Percentiles rank a stretch among this genome's conserved stretches.
Conservation (phyloP, 1,139 yeast genomes). For the Lodderomyces oxycetoniae region DNA sequence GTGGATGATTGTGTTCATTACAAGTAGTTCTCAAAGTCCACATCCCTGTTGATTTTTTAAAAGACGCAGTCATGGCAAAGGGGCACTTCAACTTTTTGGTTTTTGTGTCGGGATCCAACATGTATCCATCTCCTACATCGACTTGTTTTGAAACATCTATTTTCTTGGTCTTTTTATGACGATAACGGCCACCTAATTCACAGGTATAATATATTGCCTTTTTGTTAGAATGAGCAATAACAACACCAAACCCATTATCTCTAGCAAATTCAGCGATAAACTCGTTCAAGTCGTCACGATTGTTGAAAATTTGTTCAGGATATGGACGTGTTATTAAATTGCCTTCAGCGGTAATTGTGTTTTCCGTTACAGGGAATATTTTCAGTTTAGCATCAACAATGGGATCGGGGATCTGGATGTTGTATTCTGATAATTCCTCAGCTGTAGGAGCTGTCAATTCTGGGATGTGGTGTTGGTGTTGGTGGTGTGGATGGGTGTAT, state of each 20-base stretch:
- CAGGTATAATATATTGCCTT: conserved; percentile 61
- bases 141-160: conserved; percentile 21
- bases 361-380: conserved; percentile 44
- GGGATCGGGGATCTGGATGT: conserved; percentile 48
- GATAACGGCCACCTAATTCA: conserved; percentile 54
- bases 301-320: conserved; percentile 50
- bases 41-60: conserved; percentile 43
- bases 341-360: conserved; percentile 47
- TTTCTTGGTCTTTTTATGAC: conserved; percentile 47
- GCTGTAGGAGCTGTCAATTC: conserved; percentile 17
- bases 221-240: conserved; percentile 54
- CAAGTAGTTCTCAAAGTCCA: conserved; percentile 55
- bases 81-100: conserved; percentile 56
- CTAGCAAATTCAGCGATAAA: conserved; percentile 55
- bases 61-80: conserved; percentile 54
- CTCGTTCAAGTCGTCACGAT: conserved; percentile 48
- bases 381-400: conserved; percentile 42
- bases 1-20: conserved; percentile 57
- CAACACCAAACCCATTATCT: conserved; percentile 57
- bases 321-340: conserved; percentile 52
- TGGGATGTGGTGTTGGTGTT: conserved; percentile 19
- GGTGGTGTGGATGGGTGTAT: conserved; percentile 15
- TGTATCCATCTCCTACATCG: conserved; percentile 34
- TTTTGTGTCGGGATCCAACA: conserved; percentile 41
- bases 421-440: conserved; percentile 39